Base-by-base conservation (phyloP, 495 filamentous ascomycete genomes). In the Hypoxylon intermedium region DNA sequence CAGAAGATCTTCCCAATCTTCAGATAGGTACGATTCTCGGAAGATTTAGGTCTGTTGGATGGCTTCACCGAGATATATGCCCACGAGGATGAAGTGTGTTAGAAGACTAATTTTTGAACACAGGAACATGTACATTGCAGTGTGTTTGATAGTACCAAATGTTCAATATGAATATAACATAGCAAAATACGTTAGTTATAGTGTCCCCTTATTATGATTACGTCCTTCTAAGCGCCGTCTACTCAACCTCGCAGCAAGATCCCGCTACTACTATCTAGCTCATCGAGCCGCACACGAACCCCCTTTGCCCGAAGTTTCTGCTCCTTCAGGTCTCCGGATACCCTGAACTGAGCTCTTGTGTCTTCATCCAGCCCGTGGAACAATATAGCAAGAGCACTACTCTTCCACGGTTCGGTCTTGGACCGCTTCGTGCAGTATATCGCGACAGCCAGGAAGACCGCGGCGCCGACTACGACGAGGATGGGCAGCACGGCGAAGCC, bases 361-460 rank as follows among this genome's bases (percentile, higher is more conserved):
- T 50, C 55, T 9, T 58, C 55, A 24, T 67, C 67, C 4, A 70
- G 16, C 0, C 67, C 67, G 30, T 71, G 67, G 12, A 69, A 63
- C 40, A 71, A 5, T 50, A 64, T 40, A 0, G 67, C 67, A 45
- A 69, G 18, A 9, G 58, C 57, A 13, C 62, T 63, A 9, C 53
- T 63, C 67, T 69, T 69, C 68, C 68, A 71, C 7, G 63, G 20
- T 5, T 46, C 48, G 19, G 62, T 50, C 9, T 48, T 33, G 9
- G 37, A 57, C 13, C 42, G 44, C 26, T 31, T 19, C 31, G 61
- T 58, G 42, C 41, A 36, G 16, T 34, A 37, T 11, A 37, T 44
- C 12, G 58, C 53, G 2, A 47, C 24, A 0, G 28, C 43, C 4
- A 71, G 30, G 34, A 71, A 68, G 6, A 42, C 5, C 6, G 38